Percentiles rank a stretch among this genome's conserved stretches.
These are phyloP conservation scores for Cyberlindnera nakhonratchasimensis DNA, from an alignment of 805 yeast genomes.

Conservation along the genomic window DNA sequence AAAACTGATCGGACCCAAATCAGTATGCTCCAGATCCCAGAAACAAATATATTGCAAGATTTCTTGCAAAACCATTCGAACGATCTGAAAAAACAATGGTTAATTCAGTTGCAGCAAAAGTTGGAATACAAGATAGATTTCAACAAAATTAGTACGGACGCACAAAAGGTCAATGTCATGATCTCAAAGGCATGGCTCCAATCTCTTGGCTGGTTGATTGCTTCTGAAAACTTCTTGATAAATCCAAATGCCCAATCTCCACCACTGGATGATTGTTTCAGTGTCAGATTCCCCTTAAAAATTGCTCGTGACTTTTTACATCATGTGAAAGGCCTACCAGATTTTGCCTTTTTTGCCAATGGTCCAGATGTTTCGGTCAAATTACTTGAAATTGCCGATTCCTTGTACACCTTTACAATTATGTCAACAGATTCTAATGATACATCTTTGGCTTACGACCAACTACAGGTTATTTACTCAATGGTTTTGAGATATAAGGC, in stretches of 20 bases:
- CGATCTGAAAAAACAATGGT: constrained; percentile 22
- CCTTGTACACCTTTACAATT: constrained; percentile 19
- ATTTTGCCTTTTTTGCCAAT: constrained; percentile 25
- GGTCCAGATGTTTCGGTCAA: constrained; percentile 27
- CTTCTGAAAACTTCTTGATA: constrained; percentile 21
- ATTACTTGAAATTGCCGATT: constrained; percentile 25
- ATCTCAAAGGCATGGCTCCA: constrained; percentile 27
- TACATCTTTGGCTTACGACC: constrained; percentile 17
- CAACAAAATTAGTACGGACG: constrained; percentile 15
- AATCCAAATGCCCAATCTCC: constrained; percentile 13
- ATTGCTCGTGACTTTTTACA: constrained; percentile 22
- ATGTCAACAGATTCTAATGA: constrained; percentile 16
- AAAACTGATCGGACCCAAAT: constrained; percentile 8
- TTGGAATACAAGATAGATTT: constrained; percentile 15
- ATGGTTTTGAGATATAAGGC: constrained; percentile 22
- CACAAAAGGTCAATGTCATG: constrained; percentile 24
- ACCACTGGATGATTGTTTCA: constrained; percentile 20
- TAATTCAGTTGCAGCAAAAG: constrained; percentile 21
- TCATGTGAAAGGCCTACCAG: constrained; percentile 19
- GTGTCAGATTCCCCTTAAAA: constrained; percentile 21
- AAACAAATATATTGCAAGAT: constrained; percentile 14
- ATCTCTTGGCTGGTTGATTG: constrained; percentile 25
- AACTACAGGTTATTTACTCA: constrained; percentile 17
- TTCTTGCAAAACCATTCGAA: constrained; percentile 18
- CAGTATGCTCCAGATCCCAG: constrained; percentile 11